Conservation (phyloP, 2,329 filamentous ascomycete species). For the Elsinoe necatrix region DNA sequence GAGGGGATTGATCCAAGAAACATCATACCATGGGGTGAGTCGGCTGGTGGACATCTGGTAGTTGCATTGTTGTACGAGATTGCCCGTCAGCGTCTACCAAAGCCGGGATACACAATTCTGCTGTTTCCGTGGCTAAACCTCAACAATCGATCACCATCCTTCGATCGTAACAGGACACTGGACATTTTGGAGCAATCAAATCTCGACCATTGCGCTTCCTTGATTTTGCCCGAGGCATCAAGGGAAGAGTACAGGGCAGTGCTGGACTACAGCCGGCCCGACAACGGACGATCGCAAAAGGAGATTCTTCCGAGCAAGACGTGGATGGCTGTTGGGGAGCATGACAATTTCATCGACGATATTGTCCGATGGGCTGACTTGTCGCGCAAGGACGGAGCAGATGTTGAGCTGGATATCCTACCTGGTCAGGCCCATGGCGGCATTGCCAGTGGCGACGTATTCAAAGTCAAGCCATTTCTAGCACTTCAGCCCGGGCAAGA, state of each 20-base stretch:
- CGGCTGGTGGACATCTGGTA: conserved; percentile 10
- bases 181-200: conserved; percentile 1
- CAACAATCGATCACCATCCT: conserved; percentile 10
- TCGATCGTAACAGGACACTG: neutral
- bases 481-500: neutral
- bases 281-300: neutral
- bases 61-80: conserved; percentile 1
- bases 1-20: conserved; percentile 6
- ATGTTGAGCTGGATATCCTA: neutral
- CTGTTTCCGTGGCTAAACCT: conserved; percentile 16
- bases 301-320: conserved; percentile 11
- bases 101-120: neutral
- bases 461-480: neutral
- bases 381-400: conserved; percentile 1
- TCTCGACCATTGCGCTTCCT: neutral
- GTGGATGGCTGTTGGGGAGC: conserved; percentile 5
- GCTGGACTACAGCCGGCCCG: conserved; percentile 5
- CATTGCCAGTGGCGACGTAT: neutral
- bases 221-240: neutral
- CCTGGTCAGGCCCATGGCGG: conserved; percentile 10
- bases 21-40: conserved; percentile 1
- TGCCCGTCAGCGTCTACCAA: neutral
- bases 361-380: conserved; percentile 1
- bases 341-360: conserved; percentile 14
- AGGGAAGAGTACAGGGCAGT: neutral